Evolutionary conservation across 108 stramenopile species (phyloP), one percentile per base, ranked within the genome.

Genomic region (Nitzschia sp.): DNA sequence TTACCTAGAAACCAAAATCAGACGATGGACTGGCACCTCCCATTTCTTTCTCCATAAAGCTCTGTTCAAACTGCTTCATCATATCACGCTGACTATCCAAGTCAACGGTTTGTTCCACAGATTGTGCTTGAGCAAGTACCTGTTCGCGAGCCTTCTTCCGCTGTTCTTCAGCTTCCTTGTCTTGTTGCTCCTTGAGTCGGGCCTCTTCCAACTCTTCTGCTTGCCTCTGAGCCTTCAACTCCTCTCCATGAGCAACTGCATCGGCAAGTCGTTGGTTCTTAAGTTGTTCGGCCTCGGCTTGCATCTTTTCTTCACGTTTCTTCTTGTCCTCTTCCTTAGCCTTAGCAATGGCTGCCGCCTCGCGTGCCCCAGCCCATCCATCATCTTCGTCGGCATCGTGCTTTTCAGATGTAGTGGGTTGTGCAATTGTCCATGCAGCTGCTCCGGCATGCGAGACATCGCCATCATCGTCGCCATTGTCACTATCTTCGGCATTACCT

Each of bases 11-110:
- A n/a, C 92, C 92, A 83, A 89, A 94, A 66, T 94, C 92, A n/a
- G 92, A 91, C 10, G 83, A 80, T 44, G 92, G 89, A 80, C 89
- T 91, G n/a, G 78, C 86, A 37, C 83, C 65, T n/a, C 89, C 92
- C 25, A 77, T 69, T 39, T 89, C 85, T 67, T 88, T 80, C 65
- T 87, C 88, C 52, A 83, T 54, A 57, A 79, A 91, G 74, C 78
- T 87, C 66, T 85, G 84, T 60, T 94, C 92, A 38, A 84, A 88
- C 66, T 89, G 79, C 55, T 71, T 83, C 89, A 94, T 91, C 20
- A 94, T 56, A 61, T 89, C 86, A 29, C 92, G 82, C 54, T 91
- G 86, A n/a, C 75, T 86, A 40, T 94, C 92, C 17, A 94, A 71
- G 71, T 94, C 90, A 65, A 94, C 88, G 21, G 92, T 94, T 55